phyloP scores from a whole-genome alignment of 2,329 filamentous ascomycete species.

The Chrysoporthe puriensis region DNA sequence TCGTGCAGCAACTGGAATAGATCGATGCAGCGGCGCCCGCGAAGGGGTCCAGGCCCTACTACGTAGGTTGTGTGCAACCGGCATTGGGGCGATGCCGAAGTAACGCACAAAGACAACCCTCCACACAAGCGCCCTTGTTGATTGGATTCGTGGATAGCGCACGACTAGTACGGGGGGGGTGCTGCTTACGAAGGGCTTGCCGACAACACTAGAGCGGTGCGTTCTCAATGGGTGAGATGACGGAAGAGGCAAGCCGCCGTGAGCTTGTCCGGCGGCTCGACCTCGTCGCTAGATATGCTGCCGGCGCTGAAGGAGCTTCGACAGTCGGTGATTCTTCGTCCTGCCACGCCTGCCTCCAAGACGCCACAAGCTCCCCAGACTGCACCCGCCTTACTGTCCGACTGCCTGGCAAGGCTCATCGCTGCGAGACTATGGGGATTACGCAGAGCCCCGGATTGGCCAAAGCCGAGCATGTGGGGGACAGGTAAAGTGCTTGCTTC shows the following conservation, averaged over 20 bases:
- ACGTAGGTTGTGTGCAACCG: slow-evolving; percentile 3
- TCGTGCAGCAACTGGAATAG: slow-evolving; percentile 1
- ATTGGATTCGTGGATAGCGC: slow-evolving; percentile 9
- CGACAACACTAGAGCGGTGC: neutral
- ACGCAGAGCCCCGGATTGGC: slow-evolving; percentile 14
- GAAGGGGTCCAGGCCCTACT: neutral
- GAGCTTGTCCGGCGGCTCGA: neutral
- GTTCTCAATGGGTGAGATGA: slow-evolving; percentile 7
- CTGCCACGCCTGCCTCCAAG: neutral
- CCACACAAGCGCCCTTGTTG: slow-evolving; percentile 17
- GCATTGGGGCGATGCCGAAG: slow-evolving; percentile 15
- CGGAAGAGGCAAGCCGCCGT: slow-evolving; percentile 9
- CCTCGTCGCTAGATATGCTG: neutral
- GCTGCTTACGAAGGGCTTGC: slow-evolving; percentile 12
- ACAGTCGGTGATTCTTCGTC: neutral
- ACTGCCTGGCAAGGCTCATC: neutral
- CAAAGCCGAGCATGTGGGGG: slow-evolving; percentile 16
- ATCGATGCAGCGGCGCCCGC: slow-evolving; percentile 10
- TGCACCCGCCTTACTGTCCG: neutral
- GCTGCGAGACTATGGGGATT: neutral
- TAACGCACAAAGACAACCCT: slow-evolving; percentile 21
- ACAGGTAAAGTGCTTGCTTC: slow-evolving; percentile 21
- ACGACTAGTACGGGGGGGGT: slow-evolving; percentile 7
- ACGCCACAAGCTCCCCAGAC: neutral
- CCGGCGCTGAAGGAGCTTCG: neutral